Evolutionary conservation across 2,329 filamentous ascomycete genomes (phyloP).

Genomic region (Rutstroemia sydowiana): DNA sequence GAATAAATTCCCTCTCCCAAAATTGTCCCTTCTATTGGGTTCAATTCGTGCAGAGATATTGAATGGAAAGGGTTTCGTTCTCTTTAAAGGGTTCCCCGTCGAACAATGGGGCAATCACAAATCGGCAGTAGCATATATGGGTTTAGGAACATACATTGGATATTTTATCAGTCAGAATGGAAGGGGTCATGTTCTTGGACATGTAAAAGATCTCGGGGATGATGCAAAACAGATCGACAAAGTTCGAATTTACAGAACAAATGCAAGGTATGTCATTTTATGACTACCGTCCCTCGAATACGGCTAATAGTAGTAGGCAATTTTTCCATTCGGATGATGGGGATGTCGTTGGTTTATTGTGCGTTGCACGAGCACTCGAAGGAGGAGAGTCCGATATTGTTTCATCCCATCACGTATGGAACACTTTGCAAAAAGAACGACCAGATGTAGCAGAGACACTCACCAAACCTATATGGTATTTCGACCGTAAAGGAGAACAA

Average conservation of each 20-base stretch:
- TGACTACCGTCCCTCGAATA: not conserved
- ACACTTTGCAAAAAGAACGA: constrained; percentile 64
- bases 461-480: constrained; percentile 79
- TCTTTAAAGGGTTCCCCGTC: constrained; percentile 82
- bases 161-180: constrained; percentile 87
- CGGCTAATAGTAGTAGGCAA: constrained; percentile 40
- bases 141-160: constrained; percentile 74
- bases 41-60: constrained; percentile 59
- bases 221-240: constrained; percentile 58
- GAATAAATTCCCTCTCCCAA: constrained; percentile 53
- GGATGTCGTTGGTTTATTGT: constrained; percentile 78
- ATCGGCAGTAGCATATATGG: constrained; percentile 84
- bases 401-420: constrained; percentile 74
- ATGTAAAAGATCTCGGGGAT: constrained; percentile 79
- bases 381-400: constrained; percentile 81
- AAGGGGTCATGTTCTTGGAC: constrained; percentile 75
- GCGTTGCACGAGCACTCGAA: constrained; percentile 68
- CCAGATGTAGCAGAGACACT: constrained; percentile 72
- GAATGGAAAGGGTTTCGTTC: constrained; percentile 81
- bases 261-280: constrained; percentile 46
- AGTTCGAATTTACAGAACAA: constrained; percentile 85
- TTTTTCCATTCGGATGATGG: constrained; percentile 81
- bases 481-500: constrained; percentile 82
- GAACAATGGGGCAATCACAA: constrained; percentile 69
- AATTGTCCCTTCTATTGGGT: constrained; percentile 44